These are phyloP conservation scores for Pseudomassariella vexata DNA, from an alignment of 2,329 filamentous ascomycete genomes.

Conservation along the genomic window DNA sequence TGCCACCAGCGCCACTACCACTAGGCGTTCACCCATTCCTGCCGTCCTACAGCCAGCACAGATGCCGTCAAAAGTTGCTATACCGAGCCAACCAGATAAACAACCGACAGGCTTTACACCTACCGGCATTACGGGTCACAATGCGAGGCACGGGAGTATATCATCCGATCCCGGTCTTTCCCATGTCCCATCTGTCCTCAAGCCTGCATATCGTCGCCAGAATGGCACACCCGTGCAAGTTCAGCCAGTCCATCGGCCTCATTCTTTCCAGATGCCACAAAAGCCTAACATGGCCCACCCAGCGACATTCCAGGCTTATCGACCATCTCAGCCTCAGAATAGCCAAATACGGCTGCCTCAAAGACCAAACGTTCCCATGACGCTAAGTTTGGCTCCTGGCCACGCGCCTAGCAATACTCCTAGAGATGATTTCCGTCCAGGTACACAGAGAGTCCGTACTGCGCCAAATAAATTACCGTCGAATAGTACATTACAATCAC, in stretches of 20 bases:
- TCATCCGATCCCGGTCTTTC: not conserved
- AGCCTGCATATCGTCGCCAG: constrained; percentile 4
- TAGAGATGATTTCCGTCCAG: constrained; percentile 6
- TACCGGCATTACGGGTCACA: constrained; percentile 8
- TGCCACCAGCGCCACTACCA: too few species aligned
- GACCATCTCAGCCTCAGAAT: too few species aligned
- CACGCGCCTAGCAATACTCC: constrained; percentile 9
- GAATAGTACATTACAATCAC: constrained; percentile 8
- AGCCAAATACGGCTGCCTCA: too few species aligned
- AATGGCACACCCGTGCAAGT: too few species aligned
- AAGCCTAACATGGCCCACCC: too few species aligned
- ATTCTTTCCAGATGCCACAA: too few species aligned
- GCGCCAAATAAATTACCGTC: constrained; percentile 10
- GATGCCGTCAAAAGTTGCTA: constrained; percentile 3
- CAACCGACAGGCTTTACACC: constrained; percentile 3
- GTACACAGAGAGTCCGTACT: constrained; percentile 14
- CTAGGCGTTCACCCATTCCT: constrained; percentile 3
- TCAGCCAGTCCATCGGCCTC: too few species aligned
- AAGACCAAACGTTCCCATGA: too few species aligned
- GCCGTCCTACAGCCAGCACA: not conserved
- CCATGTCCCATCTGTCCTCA: constrained; percentile 6
- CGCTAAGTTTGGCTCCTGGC: too few species aligned
- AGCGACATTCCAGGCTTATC: too few species aligned
- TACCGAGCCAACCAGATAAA: constrained; percentile 2
- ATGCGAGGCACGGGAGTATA: constrained; percentile 1